A percentile compares a stretch with the other conserved stretches of the same genome.
Evolutionary conservation across 768 basidiomycete genomes (phyloP).

Genomic region (Cyclocybe cylindracea): DNA sequence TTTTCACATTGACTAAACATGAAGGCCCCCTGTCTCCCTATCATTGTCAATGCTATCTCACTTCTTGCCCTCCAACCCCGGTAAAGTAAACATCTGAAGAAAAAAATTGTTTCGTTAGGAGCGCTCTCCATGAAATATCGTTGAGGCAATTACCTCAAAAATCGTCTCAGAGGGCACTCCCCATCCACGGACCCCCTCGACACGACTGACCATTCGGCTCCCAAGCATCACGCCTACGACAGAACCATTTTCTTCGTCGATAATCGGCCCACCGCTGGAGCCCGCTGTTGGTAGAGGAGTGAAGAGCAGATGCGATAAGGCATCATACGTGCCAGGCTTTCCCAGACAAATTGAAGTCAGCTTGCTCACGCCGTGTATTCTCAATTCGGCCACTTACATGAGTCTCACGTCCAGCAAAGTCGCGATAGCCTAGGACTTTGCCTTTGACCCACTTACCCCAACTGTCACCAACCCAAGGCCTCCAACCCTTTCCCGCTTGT

Average conservation of each 20-base stretch:
- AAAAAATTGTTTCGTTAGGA: not conserved
- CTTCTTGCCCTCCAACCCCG: slow-evolving; percentile 40
- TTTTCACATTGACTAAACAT: slow-evolving; percentile 1
- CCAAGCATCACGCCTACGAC: slow-evolving; percentile 69
- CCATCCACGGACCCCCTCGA: slow-evolving; percentile 61
- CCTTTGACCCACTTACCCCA: slow-evolving; percentile 57
- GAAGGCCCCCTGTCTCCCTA: not conserved
- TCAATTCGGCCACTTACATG: slow-evolving; percentile 35
- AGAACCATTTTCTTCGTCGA: slow-evolving; percentile 60
- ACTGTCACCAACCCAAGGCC: slow-evolving; percentile 52
- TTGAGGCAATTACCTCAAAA: slow-evolving; percentile 46
- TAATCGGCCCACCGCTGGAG: slow-evolving; percentile 70
- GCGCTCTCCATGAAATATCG: not conserved
- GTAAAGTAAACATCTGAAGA: slow-evolving; percentile 54
- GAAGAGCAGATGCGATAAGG: slow-evolving; percentile 58
- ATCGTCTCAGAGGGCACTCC: slow-evolving; percentile 63
- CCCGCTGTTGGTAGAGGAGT: slow-evolving; percentile 57
- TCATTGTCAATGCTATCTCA: slow-evolving; percentile 3
- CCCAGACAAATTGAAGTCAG: not conserved
- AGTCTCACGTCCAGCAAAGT: slow-evolving; percentile 58
- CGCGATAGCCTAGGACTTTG: slow-evolving; percentile 56
- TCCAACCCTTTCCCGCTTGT: slow-evolving; percentile 42
- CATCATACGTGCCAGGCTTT: slow-evolving; percentile 70
- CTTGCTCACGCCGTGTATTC: not conserved
- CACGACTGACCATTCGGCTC: slow-evolving; percentile 53